Conservation (phyloP, 1,139 yeast genomes). For the Entelexis paramagnoliae region DNA sequence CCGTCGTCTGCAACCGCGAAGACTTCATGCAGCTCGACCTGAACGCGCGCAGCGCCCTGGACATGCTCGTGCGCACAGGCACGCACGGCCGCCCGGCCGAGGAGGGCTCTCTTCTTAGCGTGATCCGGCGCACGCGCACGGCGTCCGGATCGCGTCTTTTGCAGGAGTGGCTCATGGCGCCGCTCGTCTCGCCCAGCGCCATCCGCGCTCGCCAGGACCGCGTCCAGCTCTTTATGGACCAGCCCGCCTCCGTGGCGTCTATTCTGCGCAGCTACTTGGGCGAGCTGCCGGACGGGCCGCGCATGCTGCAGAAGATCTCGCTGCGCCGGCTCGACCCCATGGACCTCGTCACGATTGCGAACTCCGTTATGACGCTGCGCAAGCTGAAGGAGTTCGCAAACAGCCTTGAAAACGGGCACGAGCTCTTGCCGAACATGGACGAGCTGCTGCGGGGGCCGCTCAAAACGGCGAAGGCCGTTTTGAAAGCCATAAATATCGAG, state of each 20-base stretch:
- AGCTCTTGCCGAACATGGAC: background rate
- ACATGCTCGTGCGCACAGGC: slow-evolving; percentile 44
- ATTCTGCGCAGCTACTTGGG: slow-evolving; percentile 26
- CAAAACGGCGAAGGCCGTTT: slow-evolving; percentile 20
- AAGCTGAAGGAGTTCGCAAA: slow-evolving; percentile 22
- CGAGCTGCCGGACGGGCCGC: slow-evolving; percentile 27
- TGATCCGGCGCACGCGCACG: slow-evolving; percentile 65
- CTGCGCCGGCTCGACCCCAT: slow-evolving; percentile 31
- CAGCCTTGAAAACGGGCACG: background rate
- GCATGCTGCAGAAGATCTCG: slow-evolving; percentile 44
- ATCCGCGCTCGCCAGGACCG: slow-evolving; percentile 52
- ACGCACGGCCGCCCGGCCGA: slow-evolving; percentile 3
- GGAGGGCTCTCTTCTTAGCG: slow-evolving; percentile 49
- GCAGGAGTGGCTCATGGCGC: slow-evolving; percentile 74
- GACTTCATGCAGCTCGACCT: slow-evolving; percentile 68
- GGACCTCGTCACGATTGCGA: slow-evolving; percentile 39
- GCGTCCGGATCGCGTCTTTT: slow-evolving; percentile 70
- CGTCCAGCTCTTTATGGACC: slow-evolving; percentile 44
- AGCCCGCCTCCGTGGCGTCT: slow-evolving; percentile 33
- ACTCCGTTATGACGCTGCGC: slow-evolving; percentile 32
- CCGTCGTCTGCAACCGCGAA: slow-evolving; percentile 41
- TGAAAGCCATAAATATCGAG: slow-evolving; percentile 16
- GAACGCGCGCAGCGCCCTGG: slow-evolving; percentile 72
- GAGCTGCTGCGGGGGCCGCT: slow-evolving; percentile 6
- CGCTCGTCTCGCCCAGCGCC: slow-evolving; percentile 50